Evolutionary conservation across 1,284 basidiomycete genomes (phyloP), one percentile per base, ranked within the genome.

Genomic region (Fomitiporia mediterranea): DNA sequence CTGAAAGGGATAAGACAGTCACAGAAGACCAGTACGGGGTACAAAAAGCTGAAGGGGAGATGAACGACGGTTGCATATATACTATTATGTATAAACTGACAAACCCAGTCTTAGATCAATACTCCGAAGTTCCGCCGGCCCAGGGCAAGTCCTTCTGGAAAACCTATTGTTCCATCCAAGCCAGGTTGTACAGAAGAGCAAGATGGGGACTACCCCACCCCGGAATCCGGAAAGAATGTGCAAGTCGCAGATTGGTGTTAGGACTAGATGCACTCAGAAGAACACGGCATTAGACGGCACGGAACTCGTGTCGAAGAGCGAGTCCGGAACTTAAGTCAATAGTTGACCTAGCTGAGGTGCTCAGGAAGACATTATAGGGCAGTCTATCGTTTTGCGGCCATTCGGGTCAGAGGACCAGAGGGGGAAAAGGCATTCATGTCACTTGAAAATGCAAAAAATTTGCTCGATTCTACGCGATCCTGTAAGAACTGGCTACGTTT

Each of bases 241-340:
- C 21, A 23, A 43, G 13, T 11, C 19, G 21, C 8, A 19, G 37
- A 27, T 1, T 25, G 21, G 42, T 37, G 5, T 11, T 37, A 43
- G 27, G 2, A 9, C 9, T 43, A 43, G n/a, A 43, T 25, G 42
- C 27, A 43, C 21, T 13, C n/a, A 43, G 42, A 23, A 43, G 42
- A n/a, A n/a, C n/a, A 43, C 19, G 42, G 42, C 21, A 21, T 25
- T 43, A 43, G 42, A 43, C 42, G 42, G 42, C 42, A 43, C 42
- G 42, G 42, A 23, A 23, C 42, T 43, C 42, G 27, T 25, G 42
- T 3, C 3, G 39, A 2, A 21, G 15, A 21, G 39, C n/a, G 23
- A 8, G 5, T 23, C 21, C 42, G 42, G 42, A 43, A 43, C 42
- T 25, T 43, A 19, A 2, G 21, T 4, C 42, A 21, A 19, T 13